Conservation (phyloP, 1,284 basidiomycete genomes). For the Coniophora puteana region DNA sequence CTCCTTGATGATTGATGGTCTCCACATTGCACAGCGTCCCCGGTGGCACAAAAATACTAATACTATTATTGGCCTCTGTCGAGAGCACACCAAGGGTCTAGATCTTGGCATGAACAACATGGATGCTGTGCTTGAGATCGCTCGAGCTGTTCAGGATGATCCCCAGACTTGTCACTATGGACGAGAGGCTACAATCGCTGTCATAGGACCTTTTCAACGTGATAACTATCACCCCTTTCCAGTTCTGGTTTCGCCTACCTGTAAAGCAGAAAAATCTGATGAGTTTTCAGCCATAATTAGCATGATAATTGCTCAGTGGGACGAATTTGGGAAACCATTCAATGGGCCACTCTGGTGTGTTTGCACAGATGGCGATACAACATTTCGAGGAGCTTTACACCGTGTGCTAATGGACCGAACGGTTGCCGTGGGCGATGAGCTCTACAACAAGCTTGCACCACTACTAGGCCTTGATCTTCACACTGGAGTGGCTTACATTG, state of each 20-base stretch:
- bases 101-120: conserved; percentile 11
- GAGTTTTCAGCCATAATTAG: conserved; percentile 16
- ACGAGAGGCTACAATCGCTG: conserved; percentile 24
- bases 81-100: conserved; percentile 15
- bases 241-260: conserved; percentile 20
- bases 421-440: conserved; percentile 8
- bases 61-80: conserved; percentile 20
- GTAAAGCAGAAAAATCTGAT: conserved; percentile 21
- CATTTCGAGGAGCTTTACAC: conserved; percentile 19
- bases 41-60: conserved; percentile 1
- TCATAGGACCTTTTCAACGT: conserved; percentile 17
- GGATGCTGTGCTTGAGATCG: conserved; percentile 12
- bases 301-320: conserved; percentile 12
- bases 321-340: conserved; percentile 12
- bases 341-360: conserved; percentile 21
- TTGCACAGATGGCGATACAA: conserved; percentile 25
- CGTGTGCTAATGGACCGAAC: conserved; percentile 12
- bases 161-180: conserved; percentile 15
- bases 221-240: conserved; percentile 20
- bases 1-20: background rate
- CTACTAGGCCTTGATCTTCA: conserved; percentile 20
- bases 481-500: conserved; percentile 12
- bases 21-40: background rate
- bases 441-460: conserved; percentile 11
- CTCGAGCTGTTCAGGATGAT: conserved; percentile 8